Base-by-base conservation (phyloP, 352 stramenopile species). In the Globisporangium okanoganense region DNA sequence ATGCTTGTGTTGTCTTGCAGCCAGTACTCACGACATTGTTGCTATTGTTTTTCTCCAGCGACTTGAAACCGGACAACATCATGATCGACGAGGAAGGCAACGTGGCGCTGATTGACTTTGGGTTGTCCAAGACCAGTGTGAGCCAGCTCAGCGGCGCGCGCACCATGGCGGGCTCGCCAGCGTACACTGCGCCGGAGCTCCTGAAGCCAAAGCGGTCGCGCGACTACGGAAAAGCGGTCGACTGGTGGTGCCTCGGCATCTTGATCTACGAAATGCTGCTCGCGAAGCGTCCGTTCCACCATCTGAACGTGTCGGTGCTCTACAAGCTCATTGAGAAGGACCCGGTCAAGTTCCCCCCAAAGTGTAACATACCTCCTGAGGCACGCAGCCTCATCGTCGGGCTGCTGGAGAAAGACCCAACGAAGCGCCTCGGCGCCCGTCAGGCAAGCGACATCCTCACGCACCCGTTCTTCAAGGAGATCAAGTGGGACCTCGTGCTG, bases 11-110 rank as follows among this genome's bases (percentile, higher is more conserved):
- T 25, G 9, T 12, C 9, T 7, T 41, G 8, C 13, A 14, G 43
- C 8, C n/a, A 14, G 27, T 55, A 29, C 49, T 25, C 12, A 47
- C 33, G 22, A 61, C 20, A n/a, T 54, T 54, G 8, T n/a, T n/a
- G n/a, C n/a, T n/a, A n/a, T n/a, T n/a, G n/a, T 51, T 18, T n/a
- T 41, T 62, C 6, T 43, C 12, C 20, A 79, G 83, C 54, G 95
- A 99, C 61, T 68, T 98, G 22, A 99, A 99, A 62, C 95, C 95
- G 2, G 93, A 98, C 65, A 98, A 98, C 70, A 90, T 98, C 50
- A 95, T 97, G 72, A 87, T 98, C 49, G 95, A 98, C 67, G 78
- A 92, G 9, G 87, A 95, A 36, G 94, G 92, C 47, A 97, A 98
- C 69, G 79, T 98, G 22, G 88, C 90, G n/a, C 69, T 98, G 10